Percentiles rank a stretch among this genome's conserved stretches.
Evolutionary conservation across 768 basidiomycete species (phyloP).

Genomic region (Leccinum barrowsii): DNA sequence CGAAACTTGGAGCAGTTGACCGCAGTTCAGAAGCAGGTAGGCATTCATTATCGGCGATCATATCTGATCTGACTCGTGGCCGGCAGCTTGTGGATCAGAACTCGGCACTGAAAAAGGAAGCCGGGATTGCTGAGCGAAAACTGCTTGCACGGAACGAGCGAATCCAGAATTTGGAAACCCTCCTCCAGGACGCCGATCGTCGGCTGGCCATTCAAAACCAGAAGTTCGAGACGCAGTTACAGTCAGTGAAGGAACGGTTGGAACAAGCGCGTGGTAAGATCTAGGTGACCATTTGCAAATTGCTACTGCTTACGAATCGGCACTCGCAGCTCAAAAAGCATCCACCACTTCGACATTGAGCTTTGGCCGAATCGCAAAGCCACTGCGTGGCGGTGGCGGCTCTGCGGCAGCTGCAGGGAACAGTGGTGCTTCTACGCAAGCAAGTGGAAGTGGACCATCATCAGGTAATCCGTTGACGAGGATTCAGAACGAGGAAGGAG

Average conservation of each 20-base stretch:
- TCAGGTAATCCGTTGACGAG: slow-evolving; percentile 64
- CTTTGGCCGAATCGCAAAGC: slow-evolving; percentile 96
- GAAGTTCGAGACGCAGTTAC: slow-evolving; percentile 92
- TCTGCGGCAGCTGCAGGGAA: slow-evolving; percentile 37
- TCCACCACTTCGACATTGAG: slow-evolving; percentile 66
- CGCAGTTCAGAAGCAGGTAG: slow-evolving; percentile 93
- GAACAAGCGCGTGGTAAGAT: slow-evolving; percentile 86
- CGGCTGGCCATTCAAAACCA: slow-evolving; percentile 89
- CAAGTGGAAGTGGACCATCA: slow-evolving; percentile 40
- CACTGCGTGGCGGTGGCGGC: slow-evolving; percentile 90
- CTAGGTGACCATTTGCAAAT: slow-evolving; percentile 13
- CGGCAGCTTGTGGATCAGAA: slow-evolving; percentile 96
- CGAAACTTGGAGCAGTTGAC: slow-evolving; percentile 95
- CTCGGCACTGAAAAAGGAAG: slow-evolving; percentile 94
- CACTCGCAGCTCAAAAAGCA: slow-evolving; percentile 63
- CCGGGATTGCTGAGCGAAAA: slow-evolving; percentile 94
- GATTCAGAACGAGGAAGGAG: slow-evolving; percentile 78
- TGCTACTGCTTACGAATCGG: slow-evolving; percentile 29
- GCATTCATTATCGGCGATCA: slow-evolving; percentile 14
- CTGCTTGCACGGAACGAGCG: slow-evolving; percentile 94
- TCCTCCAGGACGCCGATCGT: slow-evolving; percentile 92
- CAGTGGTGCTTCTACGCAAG: slow-evolving; percentile 38
- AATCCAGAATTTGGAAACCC: slow-evolving; percentile 91
- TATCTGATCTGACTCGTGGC: slow-evolving; percentile 12
- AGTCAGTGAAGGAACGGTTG: slow-evolving; percentile 86